A percentile compares a stretch with the other conserved stretches of the same genome.
phyloP scores from a whole-genome alignment of 139 green algal genomes.

The Mychonastes homosphaera region DNA sequence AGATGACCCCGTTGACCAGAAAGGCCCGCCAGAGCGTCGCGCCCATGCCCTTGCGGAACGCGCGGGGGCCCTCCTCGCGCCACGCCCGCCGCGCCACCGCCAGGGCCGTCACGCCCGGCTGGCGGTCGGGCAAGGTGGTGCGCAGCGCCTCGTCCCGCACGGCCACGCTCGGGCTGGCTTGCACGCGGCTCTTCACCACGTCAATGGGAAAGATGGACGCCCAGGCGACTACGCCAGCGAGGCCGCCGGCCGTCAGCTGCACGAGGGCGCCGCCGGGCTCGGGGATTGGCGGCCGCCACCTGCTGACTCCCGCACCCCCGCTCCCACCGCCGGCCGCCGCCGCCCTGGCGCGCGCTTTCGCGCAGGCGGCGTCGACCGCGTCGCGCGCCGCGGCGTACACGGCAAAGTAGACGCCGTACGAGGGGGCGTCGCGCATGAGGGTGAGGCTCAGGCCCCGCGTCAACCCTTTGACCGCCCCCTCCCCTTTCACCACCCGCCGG shows the following conservation, averaged over 20 bases:
- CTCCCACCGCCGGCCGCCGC: no score
- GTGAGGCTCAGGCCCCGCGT: constrained; percentile 47
- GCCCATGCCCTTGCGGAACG: constrained; percentile 37
- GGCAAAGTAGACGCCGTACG: constrained; percentile 53
- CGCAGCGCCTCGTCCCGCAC: not conserved
- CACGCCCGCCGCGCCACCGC: constrained; percentile 25
- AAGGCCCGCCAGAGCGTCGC: constrained; percentile 49
- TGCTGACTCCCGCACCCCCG: not conserved
- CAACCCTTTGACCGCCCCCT: constrained; percentile 46
- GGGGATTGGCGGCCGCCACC: not conserved
- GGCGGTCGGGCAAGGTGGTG: no score
- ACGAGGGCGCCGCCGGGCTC: constrained; percentile 1
- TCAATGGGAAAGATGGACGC: constrained; percentile 55
- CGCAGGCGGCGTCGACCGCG: constrained; percentile 1
- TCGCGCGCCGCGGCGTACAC: constrained; percentile 24
- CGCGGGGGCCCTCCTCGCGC: constrained; percentile 25
- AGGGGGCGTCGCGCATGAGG: constrained; percentile 43
- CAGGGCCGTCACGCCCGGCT: constrained; percentile 15
- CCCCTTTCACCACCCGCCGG: constrained; percentile 21
- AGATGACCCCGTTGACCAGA: constrained; percentile 38
- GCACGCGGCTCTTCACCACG: constrained; percentile 57
- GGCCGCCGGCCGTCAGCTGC: constrained; percentile 32
- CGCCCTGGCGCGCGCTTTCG: not conserved
- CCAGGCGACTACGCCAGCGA: constrained; percentile 43
- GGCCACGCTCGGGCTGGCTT: constrained; percentile 14